Evolutionary conservation across 2,329 filamentous ascomycete species (phyloP).

Genomic region (Aspergillus ochraceus): DNA sequence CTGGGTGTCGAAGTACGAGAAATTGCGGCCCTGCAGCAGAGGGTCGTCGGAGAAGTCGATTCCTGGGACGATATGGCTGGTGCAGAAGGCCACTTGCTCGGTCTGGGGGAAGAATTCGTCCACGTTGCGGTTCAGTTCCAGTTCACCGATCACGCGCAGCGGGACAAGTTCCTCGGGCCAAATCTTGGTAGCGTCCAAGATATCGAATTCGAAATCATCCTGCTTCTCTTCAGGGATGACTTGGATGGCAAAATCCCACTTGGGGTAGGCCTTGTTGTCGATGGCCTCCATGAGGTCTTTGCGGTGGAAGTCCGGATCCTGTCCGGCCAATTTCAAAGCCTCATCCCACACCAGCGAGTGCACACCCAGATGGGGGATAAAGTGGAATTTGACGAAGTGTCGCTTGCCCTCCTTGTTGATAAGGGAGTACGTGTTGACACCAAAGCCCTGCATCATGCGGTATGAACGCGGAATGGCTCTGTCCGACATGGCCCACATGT

Average conservation of each 20-base stretch:
- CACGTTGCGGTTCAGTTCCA: conserved; percentile 76
- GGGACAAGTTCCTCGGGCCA: conserved; percentile 80
- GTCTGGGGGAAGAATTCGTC: conserved; percentile 82
- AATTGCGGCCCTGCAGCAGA: conserved; percentile 71
- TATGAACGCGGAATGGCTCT: conserved; percentile 36
- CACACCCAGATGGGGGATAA: conserved; percentile 34
- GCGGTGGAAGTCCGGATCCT: conserved; percentile 79
- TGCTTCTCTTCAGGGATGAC: conserved; percentile 69
- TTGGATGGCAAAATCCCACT: conserved; percentile 83
- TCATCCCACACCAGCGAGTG: conserved; percentile 58
- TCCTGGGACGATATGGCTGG: conserved; percentile 74
- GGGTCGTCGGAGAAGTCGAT: conserved; percentile 77
- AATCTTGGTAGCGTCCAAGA: conserved; percentile 80
- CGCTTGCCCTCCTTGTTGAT: conserved; percentile 36
- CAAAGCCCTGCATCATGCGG: conserved; percentile 41
- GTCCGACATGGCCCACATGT: conserved; percentile 37
- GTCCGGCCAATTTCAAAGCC: conserved; percentile 69
- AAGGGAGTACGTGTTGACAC: conserved; percentile 36
- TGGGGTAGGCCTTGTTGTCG: conserved; percentile 68
- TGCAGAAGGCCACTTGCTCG: conserved; percentile 82
- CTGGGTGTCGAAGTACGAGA: conserved; percentile 56
- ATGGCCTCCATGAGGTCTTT: conserved; percentile 77
- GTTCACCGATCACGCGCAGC: conserved; percentile 72
- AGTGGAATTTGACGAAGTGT: conserved; percentile 38
- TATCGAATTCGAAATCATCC: conserved; percentile 80